These are phyloP conservation scores for Globisporangium nodosum DNA, from an alignment of 352 stramenopile species.

Conservation along the genomic window DNA sequence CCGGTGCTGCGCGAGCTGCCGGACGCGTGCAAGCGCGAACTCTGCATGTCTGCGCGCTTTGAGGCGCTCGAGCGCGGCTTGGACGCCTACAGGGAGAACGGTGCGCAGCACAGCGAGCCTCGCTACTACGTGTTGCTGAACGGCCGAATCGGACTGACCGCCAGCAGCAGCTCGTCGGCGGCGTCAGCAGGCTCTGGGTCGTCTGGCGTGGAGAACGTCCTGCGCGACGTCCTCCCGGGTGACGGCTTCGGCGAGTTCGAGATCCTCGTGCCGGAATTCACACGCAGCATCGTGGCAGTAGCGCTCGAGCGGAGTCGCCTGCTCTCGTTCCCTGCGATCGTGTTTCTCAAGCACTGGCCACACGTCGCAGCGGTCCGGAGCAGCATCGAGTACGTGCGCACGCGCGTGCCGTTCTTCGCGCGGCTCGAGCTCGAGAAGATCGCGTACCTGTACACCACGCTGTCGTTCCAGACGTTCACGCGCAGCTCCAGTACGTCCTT, in stretches of 20 bases:
- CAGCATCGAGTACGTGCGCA: constrained; percentile 48
- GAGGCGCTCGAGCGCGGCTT: constrained; percentile 44
- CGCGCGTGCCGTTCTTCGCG: constrained; percentile 30
- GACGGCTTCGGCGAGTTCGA: constrained; percentile 66
- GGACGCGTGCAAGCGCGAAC: constrained; percentile 31
- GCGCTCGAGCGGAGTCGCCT: constrained; percentile 45
- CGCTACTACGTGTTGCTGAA: constrained; percentile 50
- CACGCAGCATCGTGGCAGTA: constrained; percentile 29
- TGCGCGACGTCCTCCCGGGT: constrained; percentile 32
- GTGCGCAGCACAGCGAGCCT: constrained; percentile 8
- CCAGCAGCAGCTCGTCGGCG: constrained; percentile 7
- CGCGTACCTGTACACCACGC: constrained; percentile 47
- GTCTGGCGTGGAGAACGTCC: constrained; percentile 11
- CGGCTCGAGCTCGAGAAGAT: constrained; percentile 49
- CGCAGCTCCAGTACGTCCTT: constrained; percentile 34
- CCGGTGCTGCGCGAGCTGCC: constrained; percentile 33
- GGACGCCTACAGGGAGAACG: constrained; percentile 40
- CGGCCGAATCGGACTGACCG: constrained; percentile 37
- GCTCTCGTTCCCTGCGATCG: constrained; percentile 38
- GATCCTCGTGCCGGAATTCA: constrained; percentile 37
- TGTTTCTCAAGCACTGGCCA: constrained; percentile 49
- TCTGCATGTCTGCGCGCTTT: constrained; percentile 48
- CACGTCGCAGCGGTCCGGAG: constrained; percentile 19
- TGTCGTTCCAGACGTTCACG: constrained; percentile 36
- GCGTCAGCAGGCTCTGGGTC: background rate